These are phyloP conservation scores for Paxillus involutus DNA, from an alignment of 768 basidiomycete genomes.

Conservation along the genomic window DNA sequence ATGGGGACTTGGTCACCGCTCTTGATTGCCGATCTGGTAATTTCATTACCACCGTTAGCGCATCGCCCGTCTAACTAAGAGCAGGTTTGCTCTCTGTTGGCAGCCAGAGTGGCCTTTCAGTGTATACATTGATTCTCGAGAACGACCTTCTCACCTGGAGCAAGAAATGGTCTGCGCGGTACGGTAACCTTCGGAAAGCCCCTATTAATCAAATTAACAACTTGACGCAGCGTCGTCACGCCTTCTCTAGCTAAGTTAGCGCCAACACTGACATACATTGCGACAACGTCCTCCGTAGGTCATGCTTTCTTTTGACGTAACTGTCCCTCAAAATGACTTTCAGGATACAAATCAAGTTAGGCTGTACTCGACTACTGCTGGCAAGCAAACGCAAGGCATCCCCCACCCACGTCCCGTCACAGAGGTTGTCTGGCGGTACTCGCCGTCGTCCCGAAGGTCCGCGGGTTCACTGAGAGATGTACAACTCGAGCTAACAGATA, in stretches of 20 bases:
- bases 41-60: neutral
- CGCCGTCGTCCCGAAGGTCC: slow-evolving; percentile 65
- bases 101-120: slow-evolving; percentile 55
- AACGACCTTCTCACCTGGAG: slow-evolving; percentile 85
- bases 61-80: slow-evolving; percentile 24
- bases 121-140: slow-evolving; percentile 76
- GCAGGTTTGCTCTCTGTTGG: slow-evolving; percentile 79
- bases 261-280: slow-evolving; percentile 77
- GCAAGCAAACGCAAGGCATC: slow-evolving; percentile 64
- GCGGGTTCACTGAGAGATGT: slow-evolving; percentile 24
- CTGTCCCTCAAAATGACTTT: slow-evolving; percentile 7
- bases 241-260: slow-evolving; percentile 61
- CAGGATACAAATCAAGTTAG: slow-evolving; percentile 61
- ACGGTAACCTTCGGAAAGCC: slow-evolving; percentile 20
- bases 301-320: neutral
- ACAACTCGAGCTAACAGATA: slow-evolving; percentile 2
- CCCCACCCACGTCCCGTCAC: slow-evolving; percentile 72
- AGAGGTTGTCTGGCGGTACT: slow-evolving; percentile 72
- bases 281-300: slow-evolving; percentile 58
- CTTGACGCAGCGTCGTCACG: slow-evolving; percentile 41
- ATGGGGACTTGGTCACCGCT: slow-evolving; percentile 52
- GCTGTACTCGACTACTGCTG: slow-evolving; percentile 72
- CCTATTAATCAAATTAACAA: slow-evolving; percentile 11
- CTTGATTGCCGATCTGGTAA: slow-evolving; percentile 77
- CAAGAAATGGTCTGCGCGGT: slow-evolving; percentile 73